Evolutionary conservation across 257 asterid genomes (phyloP), one percentile per base, ranked within the genome.

Genomic region (Gardenia jasminoides): DNA sequence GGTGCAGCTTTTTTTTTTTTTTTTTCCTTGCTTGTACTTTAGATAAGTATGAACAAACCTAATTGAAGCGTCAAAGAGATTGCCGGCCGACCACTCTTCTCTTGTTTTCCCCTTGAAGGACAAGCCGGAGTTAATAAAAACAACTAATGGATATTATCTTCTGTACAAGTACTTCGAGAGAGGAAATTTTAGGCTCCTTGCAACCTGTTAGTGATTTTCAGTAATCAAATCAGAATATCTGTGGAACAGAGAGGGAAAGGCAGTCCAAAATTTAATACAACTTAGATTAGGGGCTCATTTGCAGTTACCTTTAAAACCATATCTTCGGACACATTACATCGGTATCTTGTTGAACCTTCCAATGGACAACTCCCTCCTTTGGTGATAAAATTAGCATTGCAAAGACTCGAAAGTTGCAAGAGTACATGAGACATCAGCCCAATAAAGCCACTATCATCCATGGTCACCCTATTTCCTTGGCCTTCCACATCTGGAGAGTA

Each of bases 351-450:
- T 16, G 96, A 87, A 77, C 99, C 99, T 87, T 96, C 99, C 76
- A 96, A 85, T 12, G 98, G 97, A 75, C 99, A 93, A 88, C 95
- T 96, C 77, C 87, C 89, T 50, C 98, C 97, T 90, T 90, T 91
- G 75, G 91, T 87, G 77, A 96, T 92, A 76, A 93, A 96, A 84
- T 90, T 96, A 80, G 97, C 97, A 83, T 89, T 90, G 85, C 97
- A 92, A 58, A 96, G 89, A 85, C 99, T 96, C 59, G 99, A 93
- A 76, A 93, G 64, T 87, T 96, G 98, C 88, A 93, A 86, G 77
- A 96, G 96, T 86, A 93, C 90, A 81, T 89, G 92, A 24, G 96
- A 82, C 92, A 91, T 89, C 61, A 87, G 82, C 70, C 85, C 91
- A 68, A 72, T 72, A 80, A 86, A 83, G 69, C 84, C 82, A 67